A percentile compares a stretch with the other conserved stretches of the same genome.
These are phyloP conservation scores for Talaromyces amestolkiae DNA, from an alignment of 2,329 filamentous ascomycete species.

Conservation along the genomic window DNA sequence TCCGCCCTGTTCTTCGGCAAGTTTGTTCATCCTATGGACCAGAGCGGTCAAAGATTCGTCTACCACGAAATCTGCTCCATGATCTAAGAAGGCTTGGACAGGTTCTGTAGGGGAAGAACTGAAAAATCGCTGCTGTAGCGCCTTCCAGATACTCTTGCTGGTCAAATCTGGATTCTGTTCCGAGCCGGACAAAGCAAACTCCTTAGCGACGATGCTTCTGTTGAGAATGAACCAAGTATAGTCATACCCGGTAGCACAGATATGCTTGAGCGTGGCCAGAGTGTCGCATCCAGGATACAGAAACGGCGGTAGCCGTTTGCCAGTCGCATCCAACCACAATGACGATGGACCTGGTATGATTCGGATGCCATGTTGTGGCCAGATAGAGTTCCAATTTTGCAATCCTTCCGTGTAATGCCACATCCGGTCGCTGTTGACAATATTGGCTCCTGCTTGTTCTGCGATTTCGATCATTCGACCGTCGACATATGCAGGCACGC, in stretches of 20 bases:
- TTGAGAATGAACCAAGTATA: conserved; percentile 64
- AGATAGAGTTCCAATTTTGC: conserved; percentile 62
- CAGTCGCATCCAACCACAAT: conserved; percentile 61
- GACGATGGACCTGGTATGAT: conserved; percentile 61
- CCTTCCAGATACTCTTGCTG: conserved; percentile 54
- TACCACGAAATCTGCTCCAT: conserved; percentile 60
- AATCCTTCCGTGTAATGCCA: conserved; percentile 66
- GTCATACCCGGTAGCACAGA: conserved; percentile 60
- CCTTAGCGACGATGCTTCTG: conserved; percentile 58
- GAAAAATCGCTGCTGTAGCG: conserved; percentile 50
- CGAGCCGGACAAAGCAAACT: conserved; percentile 62
- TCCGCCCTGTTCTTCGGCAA: conserved; percentile 47
- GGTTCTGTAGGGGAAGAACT: conserved; percentile 53
- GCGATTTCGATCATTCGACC: conserved; percentile 61
- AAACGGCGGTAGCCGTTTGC: conserved; percentile 57
- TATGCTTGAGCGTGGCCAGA: conserved; percentile 57
- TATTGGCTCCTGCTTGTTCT: conserved; percentile 51
- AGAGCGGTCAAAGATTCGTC: conserved; percentile 56
- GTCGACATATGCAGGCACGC: conserved; percentile 64
- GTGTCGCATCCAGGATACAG: conserved; percentile 60
- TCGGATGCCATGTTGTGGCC: conserved; percentile 61
- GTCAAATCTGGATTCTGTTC: conserved; percentile 64
- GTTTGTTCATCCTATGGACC: conserved; percentile 59
- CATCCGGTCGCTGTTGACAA: conserved; percentile 63
- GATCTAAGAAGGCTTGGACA: conserved; percentile 59